Evolutionary conservation across 345 rosid genomes (phyloP), one percentile per base, ranked within the genome.

Genomic region (Arabidopsis suecica): DNA sequence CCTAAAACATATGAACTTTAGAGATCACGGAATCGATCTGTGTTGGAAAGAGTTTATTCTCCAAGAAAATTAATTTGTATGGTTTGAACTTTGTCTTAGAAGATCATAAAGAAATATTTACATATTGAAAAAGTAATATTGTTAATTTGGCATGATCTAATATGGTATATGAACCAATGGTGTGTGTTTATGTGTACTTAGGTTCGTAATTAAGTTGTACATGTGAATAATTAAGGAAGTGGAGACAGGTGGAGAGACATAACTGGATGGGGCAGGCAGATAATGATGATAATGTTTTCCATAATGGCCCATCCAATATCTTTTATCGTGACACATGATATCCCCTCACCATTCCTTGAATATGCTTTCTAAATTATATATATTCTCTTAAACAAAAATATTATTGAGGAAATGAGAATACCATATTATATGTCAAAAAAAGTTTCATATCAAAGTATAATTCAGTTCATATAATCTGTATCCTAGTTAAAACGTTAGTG

Each of bases 221-320:
- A 53, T 60, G 61, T 61, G 25, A 59, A 61, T 61, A 51, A 23
- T 14, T 28, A 23, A 33, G 44, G 48, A 13, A 56, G 74, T 68
- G 74, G 57, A 75, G n/a, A 61, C 41, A 61, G 75, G 65, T 69
- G 80, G 72, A 64, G 76, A 48, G 76, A 40, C 76, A 77, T 64
- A 28, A 71, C 30, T 47, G 47, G 76, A 77, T 77, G 80, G 76
- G 68, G 47, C 71, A 9, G 67, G 76, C 76, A 64, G 76, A 54
- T 76, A 61, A 68, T 76, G 75, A 77, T 64, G 69, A 77, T 71
- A 47, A 38, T 77, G 80, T 71, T 76, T 56, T 71, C 76, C 76
- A 63, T 70, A 54, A 61, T 56, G 66, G 60, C 37, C 58, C 36
- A 25, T 76, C 57, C 50, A 42, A 36, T 16, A 53, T 62, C 42